These are phyloP conservation scores for Styphnolobium japonicum DNA, from an alignment of 306 rosid genomes.

Conservation along the genomic window DNA sequence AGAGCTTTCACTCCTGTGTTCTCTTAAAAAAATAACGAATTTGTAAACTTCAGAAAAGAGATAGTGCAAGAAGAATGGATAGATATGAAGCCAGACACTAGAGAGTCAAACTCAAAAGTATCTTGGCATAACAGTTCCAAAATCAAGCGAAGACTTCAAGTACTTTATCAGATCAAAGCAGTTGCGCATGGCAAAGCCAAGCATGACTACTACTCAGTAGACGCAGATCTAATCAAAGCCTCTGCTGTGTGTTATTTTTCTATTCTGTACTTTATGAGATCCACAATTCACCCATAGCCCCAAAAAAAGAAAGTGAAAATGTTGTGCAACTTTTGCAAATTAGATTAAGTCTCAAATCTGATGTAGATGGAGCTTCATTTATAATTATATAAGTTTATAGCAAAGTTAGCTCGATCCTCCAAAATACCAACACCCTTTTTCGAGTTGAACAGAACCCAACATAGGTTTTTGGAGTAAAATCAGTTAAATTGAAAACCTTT, in stretches of 20 bases:
- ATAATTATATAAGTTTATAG: neutral
- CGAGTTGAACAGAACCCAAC: neutral
- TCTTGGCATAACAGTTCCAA: neutral
- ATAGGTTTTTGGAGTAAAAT: neutral
- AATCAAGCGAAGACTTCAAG: too few relatives aligned
- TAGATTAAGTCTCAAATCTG: slow-evolving; percentile 18
- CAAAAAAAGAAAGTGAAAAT: neutral
- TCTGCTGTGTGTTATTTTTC: neutral
- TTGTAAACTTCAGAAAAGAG: neutral
- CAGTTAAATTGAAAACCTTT: neutral
- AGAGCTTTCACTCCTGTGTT: neutral
- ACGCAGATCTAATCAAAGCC: slow-evolving; percentile 16
- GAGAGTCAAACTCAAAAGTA: neutral
- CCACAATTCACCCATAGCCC: slow-evolving; percentile 3
- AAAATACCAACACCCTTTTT: neutral
- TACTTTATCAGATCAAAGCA: slow-evolving; percentile 1
- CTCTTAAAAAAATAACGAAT: neutral
- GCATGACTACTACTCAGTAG: neutral
- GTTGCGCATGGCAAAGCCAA: neutral
- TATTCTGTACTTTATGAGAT: slow-evolving; percentile 7
- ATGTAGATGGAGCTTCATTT: neutral
- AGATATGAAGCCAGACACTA: neutral
- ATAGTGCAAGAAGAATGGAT: neutral
- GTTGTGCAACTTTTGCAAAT: neutral
- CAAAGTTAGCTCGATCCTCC: neutral